Base-by-base conservation (phyloP, 148 eudicot genomes). In the Persicaria maculosa region DNA sequence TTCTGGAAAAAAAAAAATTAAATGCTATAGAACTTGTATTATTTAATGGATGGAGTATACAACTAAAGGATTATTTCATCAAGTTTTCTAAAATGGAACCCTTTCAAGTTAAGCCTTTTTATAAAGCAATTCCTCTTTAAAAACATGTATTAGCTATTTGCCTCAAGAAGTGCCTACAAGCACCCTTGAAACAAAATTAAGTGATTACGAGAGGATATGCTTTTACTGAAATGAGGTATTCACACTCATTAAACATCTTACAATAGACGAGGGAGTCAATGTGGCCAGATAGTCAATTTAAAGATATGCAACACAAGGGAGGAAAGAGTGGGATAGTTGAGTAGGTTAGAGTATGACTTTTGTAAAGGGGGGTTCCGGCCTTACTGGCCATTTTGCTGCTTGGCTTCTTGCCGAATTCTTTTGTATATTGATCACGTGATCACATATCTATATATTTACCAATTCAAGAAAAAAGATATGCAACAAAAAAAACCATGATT, bases 41-140 rank as follows among this genome's bases (percentile, higher is more conserved):
- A 31, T 31, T 31, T 31, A 31, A 31, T 31, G 40, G 40, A 31
- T 31, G 40, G 40, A 31, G 40, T 1, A 17, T 9, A 9, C 11
- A 59, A 25, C 67, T 25, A 7, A 59, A 8, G 14, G 46, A 64
- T 12, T 64, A 64, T 58, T 25, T 9, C 40, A 64, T 40, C 69
- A 64, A 64, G 69, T 62, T 31, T 31, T 12, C 69, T 4, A 40
- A 64, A 36, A n/a, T 14, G 17, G 45, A 5, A 64, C 69, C 17
- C 45, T 12, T 64, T 64, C 69, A 64, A 40, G 45, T 64, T 20
- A 58, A 58, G 64, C 31, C 64, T 58, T 58, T 58, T 25, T 19
- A 17, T 5, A 58, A 58, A 14, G 57, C n/a, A 58, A 58, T 17
- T 17, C 25, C 64, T 58, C 20, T 31, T 58, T 4, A 10, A 7